These are phyloP conservation scores for Lactifluus subvellereus DNA, from an alignment of 768 basidiomycete genomes.

Conservation along the genomic window DNA sequence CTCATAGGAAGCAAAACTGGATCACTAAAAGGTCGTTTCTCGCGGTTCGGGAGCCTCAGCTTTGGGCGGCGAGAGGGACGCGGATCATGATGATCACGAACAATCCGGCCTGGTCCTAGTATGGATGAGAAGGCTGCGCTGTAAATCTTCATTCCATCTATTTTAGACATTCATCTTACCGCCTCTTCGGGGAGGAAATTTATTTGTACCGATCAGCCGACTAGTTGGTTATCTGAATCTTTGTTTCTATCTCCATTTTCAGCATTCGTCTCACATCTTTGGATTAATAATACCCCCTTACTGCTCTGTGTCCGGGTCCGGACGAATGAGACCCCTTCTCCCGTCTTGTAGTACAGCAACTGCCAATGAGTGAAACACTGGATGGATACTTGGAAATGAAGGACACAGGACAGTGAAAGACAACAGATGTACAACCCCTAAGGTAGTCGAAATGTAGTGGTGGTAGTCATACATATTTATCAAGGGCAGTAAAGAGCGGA, in stretches of 20 bases:
- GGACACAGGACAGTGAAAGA: neutral
- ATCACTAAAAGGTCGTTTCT: slow-evolving; percentile 68
- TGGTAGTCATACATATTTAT: slow-evolving; percentile 12
- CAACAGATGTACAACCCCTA: neutral
- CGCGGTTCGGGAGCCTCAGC: slow-evolving; percentile 68
- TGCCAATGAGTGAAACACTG: neutral
- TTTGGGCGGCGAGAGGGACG: slow-evolving; percentile 48
- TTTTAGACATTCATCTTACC: neutral
- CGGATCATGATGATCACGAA: slow-evolving; percentile 8
- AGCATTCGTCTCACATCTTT: neutral
- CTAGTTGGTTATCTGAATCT: neutral
- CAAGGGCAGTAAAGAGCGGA: neutral
- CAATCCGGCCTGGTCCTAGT: neutral
- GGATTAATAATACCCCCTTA: slow-evolving; percentile 12
- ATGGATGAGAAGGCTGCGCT: neutral
- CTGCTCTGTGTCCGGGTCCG: neutral
- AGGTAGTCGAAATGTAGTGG: neutral
- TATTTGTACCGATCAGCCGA: slow-evolving; percentile 5
- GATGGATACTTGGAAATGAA: neutral
- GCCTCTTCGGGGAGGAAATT: neutral
- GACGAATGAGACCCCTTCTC: neutral
- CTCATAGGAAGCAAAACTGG: slow-evolving; percentile 58
- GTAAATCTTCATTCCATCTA: neutral
- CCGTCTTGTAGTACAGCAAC: neutral
- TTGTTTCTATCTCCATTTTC: neutral